A percentile compares a stretch with the other conserved stretches of the same genome.
phyloP scores from a whole-genome alignment of 1,139 yeast genomes.

The Suhomyces yuchorum region DNA sequence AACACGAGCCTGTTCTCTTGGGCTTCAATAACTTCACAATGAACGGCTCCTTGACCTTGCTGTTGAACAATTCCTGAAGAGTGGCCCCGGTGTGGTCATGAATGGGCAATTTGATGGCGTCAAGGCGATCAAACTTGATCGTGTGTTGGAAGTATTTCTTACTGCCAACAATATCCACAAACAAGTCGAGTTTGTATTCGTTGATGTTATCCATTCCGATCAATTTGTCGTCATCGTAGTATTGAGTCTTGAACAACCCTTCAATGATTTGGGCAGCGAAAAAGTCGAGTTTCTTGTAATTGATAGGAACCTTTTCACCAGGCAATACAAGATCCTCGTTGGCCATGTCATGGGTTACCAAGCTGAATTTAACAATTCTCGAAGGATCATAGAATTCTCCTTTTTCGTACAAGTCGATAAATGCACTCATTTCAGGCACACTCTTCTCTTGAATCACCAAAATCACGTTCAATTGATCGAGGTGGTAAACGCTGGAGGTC shows the following conservation, averaged over 20 bases:
- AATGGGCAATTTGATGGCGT: conserved; percentile 37
- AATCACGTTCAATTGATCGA: conserved; percentile 30
- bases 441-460: conserved; percentile 36
- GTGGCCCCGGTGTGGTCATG: conserved; percentile 26
- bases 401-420: conserved; percentile 25
- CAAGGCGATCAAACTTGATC: conserved; percentile 34
- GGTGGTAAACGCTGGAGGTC: conserved; percentile 28
- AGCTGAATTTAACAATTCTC: conserved; percentile 23
- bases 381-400: conserved; percentile 28
- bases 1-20: conserved; percentile 33
- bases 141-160: conserved; percentile 39
- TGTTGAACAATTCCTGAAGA: conserved; percentile 31
- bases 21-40: conserved; percentile 43
- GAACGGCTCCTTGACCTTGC: conserved; percentile 36
- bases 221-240: conserved; percentile 22
- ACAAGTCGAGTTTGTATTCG: conserved; percentile 37
- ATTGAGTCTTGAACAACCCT: conserved; percentile 30
- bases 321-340: conserved; percentile 41
- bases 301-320: conserved; percentile 38
- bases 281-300: conserved; percentile 43
- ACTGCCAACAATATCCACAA: conserved; percentile 46
- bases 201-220: conserved; percentile 27
- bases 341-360: conserved; percentile 39
- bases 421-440: conserved; percentile 24
- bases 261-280: conserved; percentile 45